A percentile compares a stretch with the other conserved stretches of the same genome.
Evolutionary conservation across 371 early-diverging fungal genomes (phyloP).

Genomic region (Mucor mucedo): DNA sequence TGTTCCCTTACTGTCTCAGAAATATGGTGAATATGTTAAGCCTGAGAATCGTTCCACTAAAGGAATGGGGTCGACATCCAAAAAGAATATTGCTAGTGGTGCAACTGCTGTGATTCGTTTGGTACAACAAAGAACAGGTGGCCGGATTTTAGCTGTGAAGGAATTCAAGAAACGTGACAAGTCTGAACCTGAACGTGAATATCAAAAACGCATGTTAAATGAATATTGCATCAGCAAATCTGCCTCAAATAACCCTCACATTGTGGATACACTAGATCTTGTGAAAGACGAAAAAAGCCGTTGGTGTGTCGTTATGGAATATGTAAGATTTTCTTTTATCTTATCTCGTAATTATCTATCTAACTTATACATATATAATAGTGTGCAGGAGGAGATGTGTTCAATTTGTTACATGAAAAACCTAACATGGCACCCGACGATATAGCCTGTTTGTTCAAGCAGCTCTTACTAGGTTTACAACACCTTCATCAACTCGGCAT

Average conservation of each 20-base stretch:
- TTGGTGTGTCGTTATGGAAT: constrained; percentile 77
- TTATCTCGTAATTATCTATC: not conserved
- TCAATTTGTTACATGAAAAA: constrained; percentile 52
- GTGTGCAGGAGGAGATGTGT: constrained; percentile 71
- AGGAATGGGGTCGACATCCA: constrained; percentile 37
- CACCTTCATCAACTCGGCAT: constrained; percentile 96
- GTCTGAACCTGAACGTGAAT: constrained; percentile 66
- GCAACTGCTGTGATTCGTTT: constrained; percentile 55
- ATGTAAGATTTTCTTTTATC: constrained; percentile 35
- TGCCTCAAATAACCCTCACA: constrained; percentile 64
- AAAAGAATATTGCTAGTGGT: constrained; percentile 51
- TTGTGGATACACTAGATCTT: constrained; percentile 77
- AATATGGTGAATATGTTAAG: constrained; percentile 49
- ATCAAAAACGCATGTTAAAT: constrained; percentile 70
- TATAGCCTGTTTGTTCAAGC: constrained; percentile 71
- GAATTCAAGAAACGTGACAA: constrained; percentile 67
- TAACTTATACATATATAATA: constrained; percentile 13
- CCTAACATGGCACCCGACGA: constrained; percentile 50
- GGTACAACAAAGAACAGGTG: constrained; percentile 31
- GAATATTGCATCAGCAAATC: constrained; percentile 79
- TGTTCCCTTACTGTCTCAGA: constrained; percentile 32
- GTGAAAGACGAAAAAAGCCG: constrained; percentile 63
- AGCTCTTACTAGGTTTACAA: constrained; percentile 93
- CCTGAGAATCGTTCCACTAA: constrained; percentile 32
- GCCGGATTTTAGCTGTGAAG: constrained; percentile 53